Evolutionary conservation across 148 eudicot species (phyloP).

Genomic region (Arbutus unedo): DNA sequence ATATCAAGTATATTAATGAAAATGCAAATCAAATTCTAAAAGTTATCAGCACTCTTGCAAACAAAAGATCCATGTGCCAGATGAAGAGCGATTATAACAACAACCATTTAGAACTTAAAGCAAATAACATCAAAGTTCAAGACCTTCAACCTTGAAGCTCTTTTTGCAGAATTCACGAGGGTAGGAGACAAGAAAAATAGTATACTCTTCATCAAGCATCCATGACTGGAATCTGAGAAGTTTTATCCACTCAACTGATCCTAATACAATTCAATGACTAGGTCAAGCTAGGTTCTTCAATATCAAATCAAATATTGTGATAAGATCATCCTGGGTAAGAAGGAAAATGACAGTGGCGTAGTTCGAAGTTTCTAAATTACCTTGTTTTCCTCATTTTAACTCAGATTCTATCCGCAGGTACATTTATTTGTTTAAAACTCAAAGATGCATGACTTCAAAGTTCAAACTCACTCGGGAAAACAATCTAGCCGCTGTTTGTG

Average conservation of each 20-base stretch:
- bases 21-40: background rate
- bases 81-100: background rate
- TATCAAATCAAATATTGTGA: background rate
- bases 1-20: background rate
- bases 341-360: background rate
- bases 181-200: background rate
- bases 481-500: background rate
- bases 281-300: background rate
- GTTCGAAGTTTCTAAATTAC: background rate
- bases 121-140: background rate
- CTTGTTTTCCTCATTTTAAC: background rate
- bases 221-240: background rate
- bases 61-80: background rate
- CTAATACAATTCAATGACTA: too few relatives aligned
- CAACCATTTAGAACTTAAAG: background rate
- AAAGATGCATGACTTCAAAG: background rate
- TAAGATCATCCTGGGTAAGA: background rate
- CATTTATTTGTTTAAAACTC: background rate
- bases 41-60: background rate
- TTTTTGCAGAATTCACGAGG: background rate
- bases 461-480: background rate
- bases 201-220: background rate
- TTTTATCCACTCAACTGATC: background rate
- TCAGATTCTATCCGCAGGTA: background rate
- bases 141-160: constrained; percentile 5